Evolutionary conservation across 495 filamentous ascomycete genomes (phyloP), one percentile per base, ranked within the genome.

Genomic region (Hypoxylon cercidicola): DNA sequence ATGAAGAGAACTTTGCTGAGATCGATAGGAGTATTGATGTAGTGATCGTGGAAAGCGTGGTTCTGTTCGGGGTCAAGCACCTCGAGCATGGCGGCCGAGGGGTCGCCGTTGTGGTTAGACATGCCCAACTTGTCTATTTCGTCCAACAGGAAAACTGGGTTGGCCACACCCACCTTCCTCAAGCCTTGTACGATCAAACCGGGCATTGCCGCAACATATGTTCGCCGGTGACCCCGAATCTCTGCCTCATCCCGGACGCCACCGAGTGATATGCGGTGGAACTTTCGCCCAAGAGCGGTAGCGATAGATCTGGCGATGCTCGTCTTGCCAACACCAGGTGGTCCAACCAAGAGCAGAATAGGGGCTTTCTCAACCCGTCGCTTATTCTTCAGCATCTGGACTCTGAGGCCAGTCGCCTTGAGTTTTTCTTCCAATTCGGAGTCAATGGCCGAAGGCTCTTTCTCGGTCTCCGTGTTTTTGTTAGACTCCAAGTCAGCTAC

Each of bases 61-160:
- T 99, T 99, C 77, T 99, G 96, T 74, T 99, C 96, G 7, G 96
- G 96, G 71, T 99, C 96, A 19, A 99, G 85, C 11, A 99, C 96
- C 76, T 99, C 96, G 12, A 99, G 86, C 93, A 99, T 96, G 0
- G 96, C 96, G n/a, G 96, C 96, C 21, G 92, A 96, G 7, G 96
- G 96, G 69, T 99, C 96, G 34, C 96, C 96, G 68, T 99, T 93
- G 77, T 93, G 90, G 74, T 93, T 97, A 35, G 92, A 87, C 56
- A 88, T 89, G 58, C 96, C 93, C 51, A 98, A 84, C 81, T 99
- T 99, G 82, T 99, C 96, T 68, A 99, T 97, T 78, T 99, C 96
- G 74, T 99, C 96, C 19, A 99, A 87, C 52, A 99, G 78, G 78
- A 98, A 93, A 30, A 99, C 94, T 1, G 96, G 96, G 71, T 99